A percentile compares a stretch with the other conserved stretches of the same genome.
Evolutionary conservation across 2,329 filamentous ascomycete species (phyloP).

Genomic region (Aspergillus sergii): DNA sequence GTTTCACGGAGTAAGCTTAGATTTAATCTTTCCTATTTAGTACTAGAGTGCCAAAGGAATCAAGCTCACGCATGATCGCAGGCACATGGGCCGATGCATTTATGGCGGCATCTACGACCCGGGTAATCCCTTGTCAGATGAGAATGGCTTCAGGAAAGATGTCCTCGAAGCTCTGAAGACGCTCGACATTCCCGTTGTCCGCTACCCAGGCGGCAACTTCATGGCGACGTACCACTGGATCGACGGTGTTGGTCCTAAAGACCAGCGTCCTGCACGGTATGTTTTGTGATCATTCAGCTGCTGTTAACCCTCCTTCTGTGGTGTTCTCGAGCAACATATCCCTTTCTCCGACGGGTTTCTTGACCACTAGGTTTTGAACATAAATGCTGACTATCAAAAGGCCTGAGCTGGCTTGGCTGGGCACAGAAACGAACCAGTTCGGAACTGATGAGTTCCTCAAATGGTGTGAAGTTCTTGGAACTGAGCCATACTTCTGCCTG

Average conservation of each 20-base stretch:
- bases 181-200: slow-evolving; percentile 73
- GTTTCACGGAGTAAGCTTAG: slow-evolving; percentile 73
- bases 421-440: slow-evolving; percentile 75
- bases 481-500: slow-evolving; percentile 77
- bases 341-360: background rate
- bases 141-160: slow-evolving; percentile 76
- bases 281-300: background rate
- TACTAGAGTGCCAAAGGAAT: background rate
- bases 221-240: slow-evolving; percentile 84
- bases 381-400: slow-evolving; percentile 35
- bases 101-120: slow-evolving; percentile 86
- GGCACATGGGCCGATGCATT: slow-evolving; percentile 87
- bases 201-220: slow-evolving; percentile 85
- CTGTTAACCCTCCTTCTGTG: background rate
- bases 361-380: background rate
- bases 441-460: slow-evolving; percentile 86
- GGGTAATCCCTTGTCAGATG: slow-evolving; percentile 70
- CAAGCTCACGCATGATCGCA: slow-evolving; percentile 38
- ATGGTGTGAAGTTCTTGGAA: slow-evolving; percentile 73
- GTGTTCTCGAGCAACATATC: background rate
- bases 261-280: slow-evolving; percentile 63
- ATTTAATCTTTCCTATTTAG: background rate
- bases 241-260: slow-evolving; percentile 75
- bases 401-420: slow-evolving; percentile 78
- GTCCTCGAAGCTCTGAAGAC: slow-evolving; percentile 74